Evolutionary conservation across 345 rosid genomes (phyloP), one percentile per base, ranked within the genome.

Genomic region (Microcos paniculata): DNA sequence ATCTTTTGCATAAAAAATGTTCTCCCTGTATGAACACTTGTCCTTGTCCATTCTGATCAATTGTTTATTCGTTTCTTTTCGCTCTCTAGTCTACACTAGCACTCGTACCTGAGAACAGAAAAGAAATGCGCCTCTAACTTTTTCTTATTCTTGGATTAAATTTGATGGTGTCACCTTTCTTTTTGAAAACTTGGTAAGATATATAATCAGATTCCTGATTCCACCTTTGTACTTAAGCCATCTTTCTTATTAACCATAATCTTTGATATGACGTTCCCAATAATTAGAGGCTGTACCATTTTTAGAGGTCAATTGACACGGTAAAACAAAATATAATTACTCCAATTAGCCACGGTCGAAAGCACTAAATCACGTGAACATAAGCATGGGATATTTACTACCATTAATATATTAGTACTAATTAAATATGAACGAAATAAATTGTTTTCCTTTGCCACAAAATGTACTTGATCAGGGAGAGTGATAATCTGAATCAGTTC

Each of bases 191-290:
- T 68, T 48, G 4, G 24, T 48, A 8, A 68, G 28, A 30, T 48
- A 68, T 45, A 28, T 48, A 68, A 68, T 68, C 57, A 68, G 42
- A 68, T 49, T 68, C 72, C 57, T 46, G 42, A 68, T 49, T 68
- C 72, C 57, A 48, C 58, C 4, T 68, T 49, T 68, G 6, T 53
- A 48, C 72, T 68, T 48, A 28, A 31, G 8, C 26, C 16, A 18
- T 68, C 18, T 18, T 21, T 31, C n/a, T 68, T 46, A 7, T 0
- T 48, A 68, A 68, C 57, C 57, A 68, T 68, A 28, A 43, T 66
- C 52, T 43, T 65, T 42, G 51, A 23, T 23, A 14, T 6, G 30
- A 8, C 3, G 15, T 66, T 24, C 21, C 56, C 56, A 46, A 67
- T 68, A 18, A 48, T 48, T 28, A 68, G 40, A 26, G 56, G 23